Evolutionary conservation across 2,329 filamentous ascomycete genomes (phyloP).

Genomic region (Huntiella savannae): DNA sequence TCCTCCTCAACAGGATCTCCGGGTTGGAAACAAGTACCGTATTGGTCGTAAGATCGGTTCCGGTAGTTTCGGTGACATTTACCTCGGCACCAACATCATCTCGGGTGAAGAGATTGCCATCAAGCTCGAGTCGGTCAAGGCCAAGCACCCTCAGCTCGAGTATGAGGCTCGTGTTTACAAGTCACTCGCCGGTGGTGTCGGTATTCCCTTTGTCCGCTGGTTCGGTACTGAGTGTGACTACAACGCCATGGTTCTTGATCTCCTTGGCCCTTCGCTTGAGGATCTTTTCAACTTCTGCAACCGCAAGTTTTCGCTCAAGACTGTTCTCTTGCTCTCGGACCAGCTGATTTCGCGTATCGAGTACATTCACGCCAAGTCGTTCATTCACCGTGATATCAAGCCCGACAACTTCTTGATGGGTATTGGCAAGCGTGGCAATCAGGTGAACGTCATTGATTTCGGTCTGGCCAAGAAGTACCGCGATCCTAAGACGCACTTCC

Average conservation of each 20-base stretch:
- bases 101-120: conserved; percentile 98
- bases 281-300: conserved; percentile 99
- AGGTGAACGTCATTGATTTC: conserved; percentile 98
- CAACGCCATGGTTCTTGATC: conserved; percentile 98
- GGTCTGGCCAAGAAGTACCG: conserved; percentile 99
- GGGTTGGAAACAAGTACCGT: conserved; percentile 98
- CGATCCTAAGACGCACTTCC: conserved; percentile 98
- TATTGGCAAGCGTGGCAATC: conserved; percentile 96
- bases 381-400: conserved; percentile 99
- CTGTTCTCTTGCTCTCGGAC: conserved; percentile 84
- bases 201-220: conserved; percentile 97
- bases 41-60: conserved; percentile 98
- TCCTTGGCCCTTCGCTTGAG: conserved; percentile 86
- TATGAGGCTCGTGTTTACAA: conserved; percentile 93
- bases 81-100: conserved; percentile 98
- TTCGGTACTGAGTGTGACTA: conserved; percentile 99
- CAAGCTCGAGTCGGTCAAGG: conserved; percentile 98
- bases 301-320: conserved; percentile 98
- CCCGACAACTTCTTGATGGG: conserved; percentile 99
- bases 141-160: conserved; percentile 96
- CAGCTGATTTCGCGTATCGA: conserved; percentile 98
- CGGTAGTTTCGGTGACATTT: conserved; percentile 95
- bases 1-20: conserved; percentile 53
- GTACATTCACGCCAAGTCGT: conserved; percentile 98
- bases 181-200: conserved; percentile 83